phyloP scores from a whole-genome alignment of 2,329 filamentous ascomycete genomes.

The Elsinoe perseae region DNA sequence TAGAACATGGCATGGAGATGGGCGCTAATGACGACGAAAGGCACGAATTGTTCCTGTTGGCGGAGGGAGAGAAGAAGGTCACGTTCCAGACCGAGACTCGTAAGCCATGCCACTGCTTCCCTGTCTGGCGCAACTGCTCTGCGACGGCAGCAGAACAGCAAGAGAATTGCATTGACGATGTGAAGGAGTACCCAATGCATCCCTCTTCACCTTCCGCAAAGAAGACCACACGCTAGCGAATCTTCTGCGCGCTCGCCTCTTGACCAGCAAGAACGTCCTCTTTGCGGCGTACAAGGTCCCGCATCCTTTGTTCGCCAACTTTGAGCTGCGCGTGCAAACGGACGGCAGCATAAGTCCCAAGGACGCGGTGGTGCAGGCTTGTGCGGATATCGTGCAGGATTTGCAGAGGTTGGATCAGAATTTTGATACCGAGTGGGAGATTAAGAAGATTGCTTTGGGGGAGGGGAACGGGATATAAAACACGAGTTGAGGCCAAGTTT shows the following conservation, averaged over 20 bases:
- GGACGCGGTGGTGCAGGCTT: conserved; percentile 73
- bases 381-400: conserved; percentile 73
- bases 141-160: too few relatives aligned
- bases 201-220: conserved; percentile 90
- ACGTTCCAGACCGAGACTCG: conserved; percentile 82
- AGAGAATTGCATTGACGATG: too few relatives aligned
- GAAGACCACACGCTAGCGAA: conserved; percentile 96
- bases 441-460: conserved; percentile 64
- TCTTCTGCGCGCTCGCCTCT: conserved; percentile 75
- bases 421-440: conserved; percentile 86
- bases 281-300: conserved; percentile 84
- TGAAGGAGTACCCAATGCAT: conserved; percentile 93
- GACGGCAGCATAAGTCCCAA: conserved; percentile 84
- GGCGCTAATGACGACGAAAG: conserved; percentile 44
- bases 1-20: conserved; percentile 5
- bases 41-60: conserved; percentile 88
- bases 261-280: conserved; percentile 72
- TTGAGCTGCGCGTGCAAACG: conserved; percentile 79
- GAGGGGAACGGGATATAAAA: not conserved
- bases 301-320: conserved; percentile 38
- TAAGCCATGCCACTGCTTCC: conserved; percentile 42
- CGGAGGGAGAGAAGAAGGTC: conserved; percentile 86
- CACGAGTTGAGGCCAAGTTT: too few relatives aligned
- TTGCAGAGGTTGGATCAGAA: conserved; percentile 73
- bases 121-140: too few relatives aligned